A percentile compares a stretch with the other conserved stretches of the same genome.
Evolutionary conservation across 2,329 filamentous ascomycete genomes (phyloP).

Genomic region (Botrytis paeoniae): DNA sequence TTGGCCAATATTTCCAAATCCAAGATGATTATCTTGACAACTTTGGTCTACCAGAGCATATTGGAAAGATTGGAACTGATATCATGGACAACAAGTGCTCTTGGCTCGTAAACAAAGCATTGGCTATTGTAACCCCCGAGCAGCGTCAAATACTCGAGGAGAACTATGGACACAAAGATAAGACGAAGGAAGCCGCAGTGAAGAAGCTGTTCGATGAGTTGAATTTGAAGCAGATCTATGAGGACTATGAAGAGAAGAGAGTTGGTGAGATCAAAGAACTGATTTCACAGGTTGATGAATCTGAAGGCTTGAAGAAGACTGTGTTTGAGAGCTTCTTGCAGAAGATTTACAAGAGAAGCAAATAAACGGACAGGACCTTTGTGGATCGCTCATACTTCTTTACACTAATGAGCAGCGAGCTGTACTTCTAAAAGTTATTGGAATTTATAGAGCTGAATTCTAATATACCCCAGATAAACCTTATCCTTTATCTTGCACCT

Average conservation of each 20-base stretch:
- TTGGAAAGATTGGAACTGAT: constrained; percentile 98
- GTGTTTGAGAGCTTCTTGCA: constrained; percentile 85
- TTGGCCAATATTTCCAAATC: constrained; percentile 98
- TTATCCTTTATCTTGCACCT: neutral
- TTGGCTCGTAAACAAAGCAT: constrained; percentile 94
- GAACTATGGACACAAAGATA: constrained; percentile 92
- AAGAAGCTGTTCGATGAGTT: constrained; percentile 89
- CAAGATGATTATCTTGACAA: constrained; percentile 99
- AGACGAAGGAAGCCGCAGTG: constrained; percentile 74
- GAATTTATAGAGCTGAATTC: neutral
- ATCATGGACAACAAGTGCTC: constrained; percentile 99
- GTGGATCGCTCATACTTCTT: neutral
- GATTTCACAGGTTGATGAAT: constrained; percentile 82
- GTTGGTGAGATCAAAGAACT: constrained; percentile 73
- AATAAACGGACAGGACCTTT: constrained; percentile 53
- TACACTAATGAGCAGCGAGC: constrained; percentile 2
- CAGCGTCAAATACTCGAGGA: constrained; percentile 85
- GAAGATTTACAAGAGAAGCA: constrained; percentile 99
- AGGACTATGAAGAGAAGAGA: constrained; percentile 83
- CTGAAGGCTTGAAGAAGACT: constrained; percentile 80
- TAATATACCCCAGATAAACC: constrained; percentile 9
- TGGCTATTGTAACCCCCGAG: constrained; percentile 74
- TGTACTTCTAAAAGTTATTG: neutral
- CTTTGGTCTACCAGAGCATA: constrained; percentile 86
- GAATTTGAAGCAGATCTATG: constrained; percentile 77